phyloP scores from a whole-genome alignment of 2,329 filamentous ascomycete species.

The Colletotrichum paranaense region DNA sequence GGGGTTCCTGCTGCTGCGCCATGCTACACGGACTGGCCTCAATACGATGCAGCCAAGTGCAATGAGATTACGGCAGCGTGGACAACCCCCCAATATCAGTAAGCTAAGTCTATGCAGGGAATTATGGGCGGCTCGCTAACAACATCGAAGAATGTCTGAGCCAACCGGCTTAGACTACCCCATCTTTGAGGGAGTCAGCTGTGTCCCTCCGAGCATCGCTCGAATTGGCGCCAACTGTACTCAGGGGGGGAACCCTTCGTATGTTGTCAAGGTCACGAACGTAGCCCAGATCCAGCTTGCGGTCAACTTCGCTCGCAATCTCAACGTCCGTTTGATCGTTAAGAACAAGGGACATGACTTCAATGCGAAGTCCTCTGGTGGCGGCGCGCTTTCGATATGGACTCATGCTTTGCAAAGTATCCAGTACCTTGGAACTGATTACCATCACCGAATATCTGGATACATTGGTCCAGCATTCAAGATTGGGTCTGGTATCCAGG shows the following conservation, averaged over 20 bases:
- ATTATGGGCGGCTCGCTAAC: slow-evolving; percentile 38
- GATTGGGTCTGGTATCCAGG: slow-evolving; percentile 42
- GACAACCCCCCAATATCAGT: slow-evolving; percentile 37
- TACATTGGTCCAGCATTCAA: slow-evolving; percentile 41
- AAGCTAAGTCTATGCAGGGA: slow-evolving; percentile 59
- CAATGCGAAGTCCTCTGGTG: slow-evolving; percentile 12
- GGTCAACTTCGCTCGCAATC: slow-evolving; percentile 28
- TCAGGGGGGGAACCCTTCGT: slow-evolving; percentile 39
- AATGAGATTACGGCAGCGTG: slow-evolving; percentile 44
- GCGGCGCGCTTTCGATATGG: slow-evolving; percentile 11
- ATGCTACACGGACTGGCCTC: slow-evolving; percentile 49
- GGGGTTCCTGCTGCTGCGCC: slow-evolving; percentile 43
- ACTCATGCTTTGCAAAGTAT: slow-evolving; percentile 8
- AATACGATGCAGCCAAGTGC: slow-evolving; percentile 50
- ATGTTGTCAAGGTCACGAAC: slow-evolving; percentile 40
- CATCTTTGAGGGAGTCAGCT: slow-evolving; percentile 58
- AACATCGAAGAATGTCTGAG: background rate
- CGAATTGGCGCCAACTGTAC: slow-evolving; percentile 32
- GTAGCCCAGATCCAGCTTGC: slow-evolving; percentile 37
- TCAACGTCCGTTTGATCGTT: slow-evolving; percentile 53
- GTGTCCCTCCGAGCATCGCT: slow-evolving; percentile 24
- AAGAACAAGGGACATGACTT: slow-evolving; percentile 38
- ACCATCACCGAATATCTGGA: slow-evolving; percentile 38
- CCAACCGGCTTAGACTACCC: slow-evolving; percentile 67
- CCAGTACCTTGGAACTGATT: slow-evolving; percentile 35